Conservation (phyloP, 805 yeast species). For the Pachysolen tannophilus region DNA sequence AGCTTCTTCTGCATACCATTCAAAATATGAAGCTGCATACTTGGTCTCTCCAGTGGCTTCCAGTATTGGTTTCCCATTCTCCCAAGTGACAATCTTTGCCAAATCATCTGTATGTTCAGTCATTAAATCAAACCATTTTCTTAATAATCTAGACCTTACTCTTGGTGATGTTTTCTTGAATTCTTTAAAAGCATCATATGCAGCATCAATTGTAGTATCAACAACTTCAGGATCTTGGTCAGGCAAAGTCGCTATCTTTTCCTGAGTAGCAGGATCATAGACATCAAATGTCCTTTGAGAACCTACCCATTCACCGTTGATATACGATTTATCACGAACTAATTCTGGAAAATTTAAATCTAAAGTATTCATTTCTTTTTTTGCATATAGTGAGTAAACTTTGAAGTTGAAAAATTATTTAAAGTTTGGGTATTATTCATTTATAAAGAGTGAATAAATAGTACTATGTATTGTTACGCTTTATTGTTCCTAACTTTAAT, state of each 20-base stretch:
- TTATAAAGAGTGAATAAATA: too few relatives aligned
- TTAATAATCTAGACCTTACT: conserved; percentile 44
- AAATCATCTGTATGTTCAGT: conserved; percentile 54
- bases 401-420: too few relatives aligned
- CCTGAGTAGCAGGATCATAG: conserved; percentile 64
- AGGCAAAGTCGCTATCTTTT: conserved; percentile 45
- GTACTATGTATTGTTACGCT: too few relatives aligned
- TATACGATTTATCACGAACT: conserved; percentile 46
- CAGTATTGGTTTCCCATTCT: conserved; percentile 66
- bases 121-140: conserved; percentile 44
- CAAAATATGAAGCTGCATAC: conserved; percentile 70
- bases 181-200: conserved; percentile 41
- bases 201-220: conserved; percentile 45
- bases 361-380: conserved; percentile 2
- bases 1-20: conserved; percentile 86
- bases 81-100: conserved; percentile 55
- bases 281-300: conserved; percentile 50
- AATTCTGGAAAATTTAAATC: conserved; percentile 24
- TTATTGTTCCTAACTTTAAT: too few relatives aligned
- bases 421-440: too few relatives aligned
- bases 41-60: conserved; percentile 68
- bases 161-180: conserved; percentile 51
- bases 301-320: conserved; percentile 72
- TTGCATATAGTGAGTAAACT: too few relatives aligned
- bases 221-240: conserved; percentile 42